Conservation (phyloP, 441 rosid genomes). For the Euphorbia celastroides region DNA sequence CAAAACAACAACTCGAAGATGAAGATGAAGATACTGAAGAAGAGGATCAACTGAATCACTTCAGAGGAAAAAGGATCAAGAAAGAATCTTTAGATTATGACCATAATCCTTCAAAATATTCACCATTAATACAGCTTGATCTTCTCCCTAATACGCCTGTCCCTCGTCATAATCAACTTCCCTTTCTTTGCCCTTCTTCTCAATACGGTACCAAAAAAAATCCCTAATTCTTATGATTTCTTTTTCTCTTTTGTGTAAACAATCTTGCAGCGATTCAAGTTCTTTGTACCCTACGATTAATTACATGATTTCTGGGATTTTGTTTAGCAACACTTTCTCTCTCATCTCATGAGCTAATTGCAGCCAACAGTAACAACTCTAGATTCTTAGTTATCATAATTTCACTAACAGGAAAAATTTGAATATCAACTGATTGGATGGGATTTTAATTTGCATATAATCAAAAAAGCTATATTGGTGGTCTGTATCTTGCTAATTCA, state of each 20-base stretch:
- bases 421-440: no score
- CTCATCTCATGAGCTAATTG: no score
- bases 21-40: neutral
- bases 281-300: no score
- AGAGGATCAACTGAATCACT: neutral
- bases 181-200: constrained; percentile 13
- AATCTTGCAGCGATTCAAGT: no score
- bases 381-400: no score
- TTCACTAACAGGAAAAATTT: no score
- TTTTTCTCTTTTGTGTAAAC: neutral
- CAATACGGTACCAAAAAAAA: constrained; percentile 4
- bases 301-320: no score
- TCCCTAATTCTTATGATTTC: neutral
- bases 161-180: constrained; percentile 15
- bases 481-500: no score
- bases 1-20: neutral
- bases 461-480: no score
- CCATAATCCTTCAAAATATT: neutral
- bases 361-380: no score
- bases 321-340: no score
- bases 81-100: neutral
- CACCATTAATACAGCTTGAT: constrained; percentile 30
- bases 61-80: neutral
- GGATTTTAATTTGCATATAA: no score
- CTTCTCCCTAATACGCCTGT: constrained; percentile 31